These are phyloP conservation scores for Aphanocladium album DNA, from an alignment of 2,329 filamentous ascomycete species.

Conservation along the genomic window DNA sequence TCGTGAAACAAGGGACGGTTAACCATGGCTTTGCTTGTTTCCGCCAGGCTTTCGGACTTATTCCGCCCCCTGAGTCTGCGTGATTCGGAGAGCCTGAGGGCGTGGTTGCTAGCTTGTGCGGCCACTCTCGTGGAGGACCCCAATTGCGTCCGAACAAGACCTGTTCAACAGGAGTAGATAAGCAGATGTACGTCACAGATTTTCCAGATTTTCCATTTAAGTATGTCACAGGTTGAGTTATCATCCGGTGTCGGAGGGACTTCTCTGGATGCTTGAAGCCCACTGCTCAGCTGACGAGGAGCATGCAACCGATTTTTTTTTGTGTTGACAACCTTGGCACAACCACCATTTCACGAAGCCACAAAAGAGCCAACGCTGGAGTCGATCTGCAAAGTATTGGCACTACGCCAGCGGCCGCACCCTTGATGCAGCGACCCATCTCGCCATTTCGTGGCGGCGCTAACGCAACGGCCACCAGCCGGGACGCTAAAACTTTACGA, in stretches of 20 bases:
- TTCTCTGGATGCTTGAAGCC: neutral
- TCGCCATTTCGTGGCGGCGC: neutral
- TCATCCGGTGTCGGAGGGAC: neutral
- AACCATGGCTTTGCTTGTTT: neutral
- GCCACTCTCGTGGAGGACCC: neutral
- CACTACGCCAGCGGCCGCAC: neutral
- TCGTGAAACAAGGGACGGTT: neutral
- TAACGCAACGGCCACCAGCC: neutral
- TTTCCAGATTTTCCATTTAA: neutral
- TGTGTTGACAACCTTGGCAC: neutral
- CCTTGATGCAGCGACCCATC: neutral
- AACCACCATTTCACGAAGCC: neutral
- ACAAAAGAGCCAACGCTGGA: neutral
- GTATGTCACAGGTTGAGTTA: neutral
- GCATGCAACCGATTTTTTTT: neutral
- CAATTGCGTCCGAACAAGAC: neutral
- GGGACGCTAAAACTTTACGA: neutral
- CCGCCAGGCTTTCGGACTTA: neutral
- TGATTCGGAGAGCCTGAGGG: neutral
- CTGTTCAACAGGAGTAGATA: neutral
- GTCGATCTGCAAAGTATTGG: neutral
- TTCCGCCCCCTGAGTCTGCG: neutral
- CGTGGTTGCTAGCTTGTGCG: neutral
- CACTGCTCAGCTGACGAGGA: neutral
- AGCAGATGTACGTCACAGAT: neutral